Base-by-base conservation (phyloP, 164 flowering plant genomes). In the Euptelea pleiosperma region DNA sequence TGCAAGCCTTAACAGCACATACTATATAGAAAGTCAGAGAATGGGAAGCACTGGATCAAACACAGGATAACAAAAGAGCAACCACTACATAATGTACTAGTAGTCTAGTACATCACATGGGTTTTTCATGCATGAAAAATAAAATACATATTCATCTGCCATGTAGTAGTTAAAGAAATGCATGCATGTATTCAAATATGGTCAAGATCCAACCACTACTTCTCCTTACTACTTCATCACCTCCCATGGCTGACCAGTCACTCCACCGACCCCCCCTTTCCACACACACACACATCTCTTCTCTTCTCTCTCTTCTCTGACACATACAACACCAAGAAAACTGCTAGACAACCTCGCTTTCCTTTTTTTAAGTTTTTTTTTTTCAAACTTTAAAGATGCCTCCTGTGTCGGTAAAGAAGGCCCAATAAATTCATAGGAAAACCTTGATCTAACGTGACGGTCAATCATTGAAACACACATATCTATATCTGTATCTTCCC, bases 391-490 rank as follows among this genome's bases (percentile, higher is more conserved):
- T 49, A 30, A 44, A 44, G 60, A 43, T 43, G 48, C 50, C 37
- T 30, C 15, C 11, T 9, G 10, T 30, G 35, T 29, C n/a, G 28
- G 24, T 24, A 26, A 28, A 29, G 49, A 1, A 42, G 22, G 28
- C 37, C 50, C 26, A 42, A 57, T 43, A 57, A 57, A 57, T 57
- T 56, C 60, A 43, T 29, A 11, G 45, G 41, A 25, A 52, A 15
- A 22, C 30, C 18, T 19, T 16, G 47, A 46, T 44, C 16, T 59
- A 65, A 65, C 69, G 69, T 65, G 60, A 58, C 47, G 18, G 4
- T 66, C 70, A 66, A 60, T 66, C 70, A 66, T 65, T 64, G 63
- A 58, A 26, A 50, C 60, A 59, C 55, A 54, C 55, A 59, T 45
- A 45, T 43, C 33, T 15, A 40, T 40, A 52, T 35, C 43, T 58